Evolutionary conservation across 331 rosid species (phyloP).

Genomic region (Acacia pycnantha): DNA sequence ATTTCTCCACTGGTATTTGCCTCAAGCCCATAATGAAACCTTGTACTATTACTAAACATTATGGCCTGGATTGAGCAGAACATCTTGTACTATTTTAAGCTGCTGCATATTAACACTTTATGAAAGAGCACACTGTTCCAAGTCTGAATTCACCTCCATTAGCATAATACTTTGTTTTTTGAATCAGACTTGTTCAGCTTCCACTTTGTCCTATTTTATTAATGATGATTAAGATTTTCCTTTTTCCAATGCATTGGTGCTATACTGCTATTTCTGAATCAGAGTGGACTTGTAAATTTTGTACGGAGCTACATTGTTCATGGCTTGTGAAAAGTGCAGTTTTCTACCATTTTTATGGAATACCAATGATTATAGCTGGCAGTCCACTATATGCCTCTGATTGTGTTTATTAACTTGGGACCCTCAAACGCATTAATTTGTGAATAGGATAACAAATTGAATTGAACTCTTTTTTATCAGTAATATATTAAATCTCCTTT

Average conservation of each 20-base stretch:
- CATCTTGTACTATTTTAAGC: neutral
- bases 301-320: neutral
- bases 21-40: neutral
- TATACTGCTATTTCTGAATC: neutral
- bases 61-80: neutral
- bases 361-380: neutral
- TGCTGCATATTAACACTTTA: neutral
- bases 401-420: neutral
- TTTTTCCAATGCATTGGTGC: neutral
- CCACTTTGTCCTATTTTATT: neutral
- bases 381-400: neutral
- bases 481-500: neutral
- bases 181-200: neutral
- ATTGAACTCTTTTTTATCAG: neutral
- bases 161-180: neutral
- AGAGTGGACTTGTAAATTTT: neutral
- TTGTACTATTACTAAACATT: neutral
- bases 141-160: neutral
- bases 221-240: neutral
- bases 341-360: neutral
- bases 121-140: neutral
- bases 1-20: neutral
- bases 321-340: neutral
- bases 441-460: slow-evolving; percentile 1
- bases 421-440: neutral